phyloP scores from a whole-genome alignment of 2,329 filamentous ascomycete species.

The Xylaria sp. region DNA sequence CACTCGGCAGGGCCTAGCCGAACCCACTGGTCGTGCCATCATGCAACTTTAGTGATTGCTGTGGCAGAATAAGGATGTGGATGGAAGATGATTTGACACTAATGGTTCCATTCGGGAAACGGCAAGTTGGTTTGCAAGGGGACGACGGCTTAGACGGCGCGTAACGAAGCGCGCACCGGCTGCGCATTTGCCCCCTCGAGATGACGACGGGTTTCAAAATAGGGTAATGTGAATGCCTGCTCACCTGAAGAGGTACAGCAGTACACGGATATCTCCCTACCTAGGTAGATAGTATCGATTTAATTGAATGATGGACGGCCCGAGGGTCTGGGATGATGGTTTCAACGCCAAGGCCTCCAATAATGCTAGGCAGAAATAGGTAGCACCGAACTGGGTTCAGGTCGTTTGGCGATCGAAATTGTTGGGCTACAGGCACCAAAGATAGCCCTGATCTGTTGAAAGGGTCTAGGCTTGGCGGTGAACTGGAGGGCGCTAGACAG shows the following conservation, averaged over 20 bases:
- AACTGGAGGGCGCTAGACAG: constrained; percentile 26
- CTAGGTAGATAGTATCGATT: too few relatives aligned
- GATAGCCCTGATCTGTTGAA: constrained; percentile 16
- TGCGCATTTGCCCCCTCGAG: constrained; percentile 36
- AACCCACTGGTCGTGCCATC: constrained; percentile 20
- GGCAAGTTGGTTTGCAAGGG: constrained; percentile 25
- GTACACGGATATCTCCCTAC: too few relatives aligned
- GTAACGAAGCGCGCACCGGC: constrained; percentile 21
- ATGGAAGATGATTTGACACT: constrained; percentile 29
- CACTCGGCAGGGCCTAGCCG: constrained; percentile 31
- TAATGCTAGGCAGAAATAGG: neutral
- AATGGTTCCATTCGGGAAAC: constrained; percentile 23
- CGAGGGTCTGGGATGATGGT: constrained; percentile 25
- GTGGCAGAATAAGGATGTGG: constrained; percentile 26
- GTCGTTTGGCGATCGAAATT: constrained; percentile 25
- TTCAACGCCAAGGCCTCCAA: constrained; percentile 39
- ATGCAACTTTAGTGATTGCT: constrained; percentile 9
- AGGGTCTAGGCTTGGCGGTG: constrained; percentile 26
- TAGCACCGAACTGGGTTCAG: constrained; percentile 15
- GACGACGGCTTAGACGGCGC: constrained; percentile 31
- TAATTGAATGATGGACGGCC: constrained; percentile 17
- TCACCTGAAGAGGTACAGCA: constrained; percentile 41
- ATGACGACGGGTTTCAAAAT: constrained; percentile 37
- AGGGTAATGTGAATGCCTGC: constrained; percentile 31
- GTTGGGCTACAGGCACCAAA: constrained; percentile 1